phyloP scores from a whole-genome alignment of 306 rosid species.

The Arachis stenosperma region DNA sequence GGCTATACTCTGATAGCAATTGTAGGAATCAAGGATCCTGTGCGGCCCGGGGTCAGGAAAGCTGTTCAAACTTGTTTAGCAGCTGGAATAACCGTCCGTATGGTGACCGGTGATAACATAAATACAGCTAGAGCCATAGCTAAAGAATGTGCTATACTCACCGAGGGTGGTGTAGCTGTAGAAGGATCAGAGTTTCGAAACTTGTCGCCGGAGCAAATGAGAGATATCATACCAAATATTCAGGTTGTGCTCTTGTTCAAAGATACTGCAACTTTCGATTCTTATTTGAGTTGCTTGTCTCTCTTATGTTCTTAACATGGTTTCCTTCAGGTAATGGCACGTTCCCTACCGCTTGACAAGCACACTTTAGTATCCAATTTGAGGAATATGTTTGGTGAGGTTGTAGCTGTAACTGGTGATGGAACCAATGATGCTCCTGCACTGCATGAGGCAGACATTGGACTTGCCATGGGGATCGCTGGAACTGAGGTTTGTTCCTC shows the following conservation, averaged over 20 bases:
- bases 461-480: constrained; percentile 97
- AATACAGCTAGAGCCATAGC: constrained; percentile 90
- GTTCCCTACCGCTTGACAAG: constrained; percentile 84
- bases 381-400: constrained; percentile 71
- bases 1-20: constrained; percentile 77
- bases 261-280: constrained; percentile 27
- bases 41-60: constrained; percentile 83
- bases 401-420: constrained; percentile 96
- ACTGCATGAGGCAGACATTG: constrained; percentile 89
- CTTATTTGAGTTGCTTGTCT: constrained; percentile 3
- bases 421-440: constrained; percentile 99
- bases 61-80: constrained; percentile 82
- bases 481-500: constrained; percentile 79
- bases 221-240: constrained; percentile 63
- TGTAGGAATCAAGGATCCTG: constrained; percentile 94
- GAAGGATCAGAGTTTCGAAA: constrained; percentile 74
- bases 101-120: constrained; percentile 96
- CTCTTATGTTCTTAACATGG: constrained; percentile 44
- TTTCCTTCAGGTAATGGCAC: constrained; percentile 84
- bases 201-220: constrained; percentile 62
- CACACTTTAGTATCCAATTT: constrained; percentile 70
- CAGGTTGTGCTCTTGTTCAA: constrained; percentile 59
- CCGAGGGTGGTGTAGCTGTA: constrained; percentile 72
- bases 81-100: constrained; percentile 88
- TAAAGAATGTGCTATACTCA: constrained; percentile 90